Evolutionary conservation across 208 protist species (phyloP).

Genomic region (Zelonia costaricensis): DNA sequence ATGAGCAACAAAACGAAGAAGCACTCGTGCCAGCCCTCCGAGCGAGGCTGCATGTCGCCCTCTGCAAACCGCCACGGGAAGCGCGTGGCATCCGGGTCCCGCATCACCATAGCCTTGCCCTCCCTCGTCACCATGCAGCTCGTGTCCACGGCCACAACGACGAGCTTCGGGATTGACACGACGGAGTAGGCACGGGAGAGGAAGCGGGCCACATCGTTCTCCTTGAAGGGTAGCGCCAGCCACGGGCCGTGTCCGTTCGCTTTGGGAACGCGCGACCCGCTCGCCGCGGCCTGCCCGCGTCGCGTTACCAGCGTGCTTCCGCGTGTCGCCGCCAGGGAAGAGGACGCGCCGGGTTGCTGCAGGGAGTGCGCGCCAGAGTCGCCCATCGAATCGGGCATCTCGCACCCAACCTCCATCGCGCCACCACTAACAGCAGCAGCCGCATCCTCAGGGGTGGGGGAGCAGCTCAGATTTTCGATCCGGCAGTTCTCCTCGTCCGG

Average conservation of each 20-base stretch:
- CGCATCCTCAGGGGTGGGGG: too few relatives aligned
- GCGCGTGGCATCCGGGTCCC: slow-evolving; percentile 28
- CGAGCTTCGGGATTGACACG: slow-evolving; percentile 41
- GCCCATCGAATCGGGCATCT: too few relatives aligned
- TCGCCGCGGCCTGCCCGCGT: too few relatives aligned
- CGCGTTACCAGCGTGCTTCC: too few relatives aligned
- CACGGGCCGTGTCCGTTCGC: slow-evolving; percentile 45
- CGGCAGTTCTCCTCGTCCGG: neutral
- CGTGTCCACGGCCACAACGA: slow-evolving; percentile 41
- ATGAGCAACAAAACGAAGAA: slow-evolving; percentile 13
- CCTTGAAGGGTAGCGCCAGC: slow-evolving; percentile 54
- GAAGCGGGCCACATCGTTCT: slow-evolving; percentile 17
- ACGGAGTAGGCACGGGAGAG: slow-evolving; percentile 33
- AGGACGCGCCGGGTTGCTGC: too few relatives aligned
- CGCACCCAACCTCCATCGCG: too few relatives aligned
- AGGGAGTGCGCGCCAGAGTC: too few relatives aligned
- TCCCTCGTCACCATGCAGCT: slow-evolving; percentile 39
- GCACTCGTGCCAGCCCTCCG: slow-evolving; percentile 9
- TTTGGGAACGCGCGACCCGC: slow-evolving; percentile 17
- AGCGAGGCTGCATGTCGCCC: slow-evolving; percentile 5
- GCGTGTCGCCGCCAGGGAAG: too few relatives aligned
- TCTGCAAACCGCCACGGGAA: slow-evolving; percentile 59
- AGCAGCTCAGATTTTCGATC: neutral
- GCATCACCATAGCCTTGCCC: slow-evolving; percentile 33
- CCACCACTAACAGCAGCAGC: too few relatives aligned